Evolutionary conservation across 495 filamentous ascomycete genomes (phyloP).

Genomic region (Aspergillus asperescens): DNA sequence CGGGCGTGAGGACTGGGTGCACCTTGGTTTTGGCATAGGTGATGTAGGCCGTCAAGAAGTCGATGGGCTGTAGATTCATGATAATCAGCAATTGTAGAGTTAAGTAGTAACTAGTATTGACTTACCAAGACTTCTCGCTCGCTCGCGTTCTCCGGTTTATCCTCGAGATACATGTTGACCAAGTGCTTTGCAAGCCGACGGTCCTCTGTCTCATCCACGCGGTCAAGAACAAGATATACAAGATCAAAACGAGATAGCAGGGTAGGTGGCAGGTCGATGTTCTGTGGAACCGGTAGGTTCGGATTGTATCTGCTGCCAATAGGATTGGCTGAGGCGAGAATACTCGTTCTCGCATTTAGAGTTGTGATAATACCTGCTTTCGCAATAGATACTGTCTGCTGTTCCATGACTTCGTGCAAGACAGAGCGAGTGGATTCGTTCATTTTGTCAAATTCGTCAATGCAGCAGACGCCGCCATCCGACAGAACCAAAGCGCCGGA

Average conservation of each 20-base stretch:
- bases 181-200: conserved; percentile 86
- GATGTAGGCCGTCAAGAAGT: conserved; percentile 95
- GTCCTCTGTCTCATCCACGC: conserved; percentile 82
- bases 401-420: conserved; percentile 99
- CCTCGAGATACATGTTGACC: conserved; percentile 95
- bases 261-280: conserved; percentile 95
- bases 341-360: conserved; percentile 87
- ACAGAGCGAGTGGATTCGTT: conserved; percentile 92
- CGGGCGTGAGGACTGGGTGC: conserved; percentile 72
- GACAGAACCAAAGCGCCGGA: conserved; percentile 93
- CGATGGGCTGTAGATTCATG: conserved; percentile 60
- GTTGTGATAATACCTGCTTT: conserved; percentile 99
- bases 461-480: conserved; percentile 96
- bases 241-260: conserved; percentile 93
- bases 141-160: conserved; percentile 81
- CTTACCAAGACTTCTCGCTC: conserved; percentile 72
- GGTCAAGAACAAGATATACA: conserved; percentile 93
- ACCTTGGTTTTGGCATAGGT: conserved; percentile 88
- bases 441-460: conserved; percentile 99
- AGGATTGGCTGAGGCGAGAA: conserved; percentile 93
- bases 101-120: conserved; percentile 10
- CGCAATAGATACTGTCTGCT: conserved; percentile 97
- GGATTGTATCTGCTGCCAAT: conserved; percentile 97
- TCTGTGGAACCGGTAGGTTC: conserved; percentile 90
- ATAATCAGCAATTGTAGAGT: conserved; percentile 3